Base-by-base conservation (phyloP, 2,329 filamentous ascomycete genomes). In the Dothideomycetidae sp. region DNA sequence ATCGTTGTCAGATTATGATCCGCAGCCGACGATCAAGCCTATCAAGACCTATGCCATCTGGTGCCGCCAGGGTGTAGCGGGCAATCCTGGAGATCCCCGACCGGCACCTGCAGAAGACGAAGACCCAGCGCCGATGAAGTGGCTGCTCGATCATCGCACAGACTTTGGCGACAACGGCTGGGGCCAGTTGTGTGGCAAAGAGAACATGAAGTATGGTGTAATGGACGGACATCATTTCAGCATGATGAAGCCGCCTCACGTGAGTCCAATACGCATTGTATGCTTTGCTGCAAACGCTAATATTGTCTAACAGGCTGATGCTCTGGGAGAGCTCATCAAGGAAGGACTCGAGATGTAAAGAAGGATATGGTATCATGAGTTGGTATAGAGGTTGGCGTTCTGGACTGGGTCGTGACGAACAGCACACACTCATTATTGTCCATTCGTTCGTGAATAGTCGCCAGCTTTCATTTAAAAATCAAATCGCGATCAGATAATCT, bases 191-290 rank as follows among this genome's bases (percentile, higher is more conserved):
- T 58, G 81, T 28, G 71, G 74, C 36, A 51, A 61, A 34, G 58
- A 67, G 37, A 78, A 74, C 56, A 75, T 81, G 59, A 63, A 64
- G 33, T 76, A 70, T 45, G 67, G 67, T 38, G 73, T 78, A 50
- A 78, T 81, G 73, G 71, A 71, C 11, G 78, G 76, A 2, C 79
- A 82, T 50, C 78, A 82, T 58, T 82, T 83, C 59, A 73, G 68
- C 13, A 82, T 82, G 77, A 81, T 83, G 75, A 73, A 78, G 54
- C 74, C 73, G 18, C 55, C 55, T n/a, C 49, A 53, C 33, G 53
- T 37, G 21, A 38, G 35, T 42, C 18, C n/a, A n/a, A 12, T 31
- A 2, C 12, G n/a, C 12, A n/a, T n/a, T 21, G 5, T 14, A 14
- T 7, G n/a, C 14, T 21, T 15, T 34, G 19, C 12, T 21, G 23